These are phyloP conservation scores for Rubia balearica DNA, from an alignment of 305 asterid genomes.

Conservation along the genomic window DNA sequence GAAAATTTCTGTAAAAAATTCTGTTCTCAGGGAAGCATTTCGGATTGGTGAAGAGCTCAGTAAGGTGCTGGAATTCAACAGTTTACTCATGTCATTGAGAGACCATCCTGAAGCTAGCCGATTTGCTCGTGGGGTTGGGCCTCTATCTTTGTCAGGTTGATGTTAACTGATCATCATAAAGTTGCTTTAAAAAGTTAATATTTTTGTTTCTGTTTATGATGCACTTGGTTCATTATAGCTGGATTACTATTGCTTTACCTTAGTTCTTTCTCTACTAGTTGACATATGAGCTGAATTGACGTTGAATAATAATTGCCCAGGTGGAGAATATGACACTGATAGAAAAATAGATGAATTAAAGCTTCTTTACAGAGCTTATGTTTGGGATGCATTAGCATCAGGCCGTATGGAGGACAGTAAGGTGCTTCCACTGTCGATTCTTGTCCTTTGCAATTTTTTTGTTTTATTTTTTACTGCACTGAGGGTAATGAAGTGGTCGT, in stretches of 20 bases:
- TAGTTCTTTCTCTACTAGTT: conserved; percentile 11
- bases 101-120: conserved; percentile 72
- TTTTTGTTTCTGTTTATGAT: conserved; percentile 13
- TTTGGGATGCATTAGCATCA: conserved; percentile 64
- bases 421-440: conserved; percentile 36
- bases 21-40: conserved; percentile 38
- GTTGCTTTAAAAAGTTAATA: neutral
- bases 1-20: neutral
- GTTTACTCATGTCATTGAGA: conserved; percentile 59
- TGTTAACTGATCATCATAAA: conserved; percentile 6
- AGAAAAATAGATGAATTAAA: conserved; percentile 75
- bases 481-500: neutral
- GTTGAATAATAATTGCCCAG: conserved; percentile 36
- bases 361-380: conserved; percentile 68
- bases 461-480: neutral
- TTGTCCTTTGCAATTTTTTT: conserved; percentile 5
- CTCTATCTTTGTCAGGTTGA: conserved; percentile 71
- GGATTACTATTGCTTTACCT: conserved; percentile 6
- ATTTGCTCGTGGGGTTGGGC: conserved; percentile 87
- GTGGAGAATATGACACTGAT: conserved; percentile 77
- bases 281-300: conserved; percentile 26
- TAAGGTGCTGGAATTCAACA: conserved; percentile 66
- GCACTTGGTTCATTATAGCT: conserved; percentile 9
- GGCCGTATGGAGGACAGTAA: conserved; percentile 82
- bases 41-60: conserved; percentile 70